Base-by-base conservation (phyloP, 2,329 filamentous ascomycete species). In the Fusarium hostae region DNA sequence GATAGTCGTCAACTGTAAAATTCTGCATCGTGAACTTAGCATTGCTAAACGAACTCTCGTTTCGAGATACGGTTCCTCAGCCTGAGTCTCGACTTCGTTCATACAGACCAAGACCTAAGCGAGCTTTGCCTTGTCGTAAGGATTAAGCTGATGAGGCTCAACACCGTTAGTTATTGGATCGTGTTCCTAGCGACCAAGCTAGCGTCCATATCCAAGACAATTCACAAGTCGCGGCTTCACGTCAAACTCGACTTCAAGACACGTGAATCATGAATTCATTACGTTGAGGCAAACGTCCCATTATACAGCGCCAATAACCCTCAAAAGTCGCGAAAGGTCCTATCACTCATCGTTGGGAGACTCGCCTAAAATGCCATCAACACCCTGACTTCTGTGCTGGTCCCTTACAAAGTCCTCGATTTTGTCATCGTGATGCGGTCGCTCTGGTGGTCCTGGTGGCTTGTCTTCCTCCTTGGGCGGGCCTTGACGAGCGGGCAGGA, bases 391-490 rank as follows among this genome's bases (percentile, higher is more conserved):
- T 41, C 82, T 77, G 72, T 88, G 85, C 78, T 88, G 86, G 52
- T 87, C 85, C 54, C 84, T 81, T 35, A 88, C 78, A 65, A 88
- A 88, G 32, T 86, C 84, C 66, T 86, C 85, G 54, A 88, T 87
- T 71, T 85, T 82, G 9, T 74, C 58, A 68, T 87, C 86, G 59
- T 88, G 82, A 26, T 79, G 68, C 0, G 85, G 86, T 18, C 85
- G 79, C 15, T 82, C 72, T 5, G 85, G 86, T 18, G 82, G 82
- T 6, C 81, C 83, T 3, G 74, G 63, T 10, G 63, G 60, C 57
- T 73, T 69, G 9, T 71, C 62, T 7, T 70, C 59, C 12, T 78
- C 63, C 51, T 73, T 67, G 15, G 65, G 44, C 24, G 76, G 68
- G 28, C 78, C 74, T 40, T 81, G 75, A 39, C 80, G 74, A 18